phyloP scores from a whole-genome alignment of 768 basidiomycete genomes.

The Tephrocybe sp. region DNA sequence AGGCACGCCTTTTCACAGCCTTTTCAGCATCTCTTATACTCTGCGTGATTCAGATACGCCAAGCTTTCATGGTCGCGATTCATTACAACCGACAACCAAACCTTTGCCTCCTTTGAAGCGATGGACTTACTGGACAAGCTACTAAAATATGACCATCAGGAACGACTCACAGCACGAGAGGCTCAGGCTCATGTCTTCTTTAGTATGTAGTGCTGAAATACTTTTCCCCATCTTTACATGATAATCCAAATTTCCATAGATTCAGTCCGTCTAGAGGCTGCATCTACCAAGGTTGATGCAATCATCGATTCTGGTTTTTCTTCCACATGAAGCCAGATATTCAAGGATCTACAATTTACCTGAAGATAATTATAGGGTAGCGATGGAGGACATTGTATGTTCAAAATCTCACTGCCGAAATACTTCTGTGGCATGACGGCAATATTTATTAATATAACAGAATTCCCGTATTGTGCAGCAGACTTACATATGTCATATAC shows the following conservation, averaged over 20 bases:
- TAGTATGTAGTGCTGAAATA: constrained; percentile 33
- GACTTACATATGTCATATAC: constrained; percentile 10
- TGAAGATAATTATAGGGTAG: constrained; percentile 10
- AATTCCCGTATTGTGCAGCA: no score
- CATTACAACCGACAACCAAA: constrained; percentile 55
- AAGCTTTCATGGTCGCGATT: constrained; percentile 66
- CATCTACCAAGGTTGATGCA: constrained; percentile 41
- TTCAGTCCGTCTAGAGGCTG: constrained; percentile 46
- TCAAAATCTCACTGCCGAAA: constrained; percentile 10
- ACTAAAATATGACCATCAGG: constrained; percentile 67
- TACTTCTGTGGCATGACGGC: constrained; percentile 4
- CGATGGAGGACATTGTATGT: constrained; percentile 15
- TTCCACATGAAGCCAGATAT: constrained; percentile 26
- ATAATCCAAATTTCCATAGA: constrained; percentile 31
- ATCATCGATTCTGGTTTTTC: constrained; percentile 50
- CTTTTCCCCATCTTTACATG: constrained; percentile 2
- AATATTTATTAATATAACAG: no score
- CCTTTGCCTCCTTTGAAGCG: constrained; percentile 57
- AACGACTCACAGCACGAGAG: constrained; percentile 65
- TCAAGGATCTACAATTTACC: constrained; percentile 6
- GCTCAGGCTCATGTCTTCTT: constrained; percentile 68
- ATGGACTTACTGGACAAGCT: constrained; percentile 67
- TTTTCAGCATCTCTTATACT: not conserved
- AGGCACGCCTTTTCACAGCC: constrained; percentile 13
- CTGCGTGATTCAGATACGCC: constrained; percentile 40